Percentiles rank a stretch among this genome's conserved stretches.
Conservation (phyloP, 371 early-diverging fungal genomes). For the Cokeromyces recurvatus region DNA sequence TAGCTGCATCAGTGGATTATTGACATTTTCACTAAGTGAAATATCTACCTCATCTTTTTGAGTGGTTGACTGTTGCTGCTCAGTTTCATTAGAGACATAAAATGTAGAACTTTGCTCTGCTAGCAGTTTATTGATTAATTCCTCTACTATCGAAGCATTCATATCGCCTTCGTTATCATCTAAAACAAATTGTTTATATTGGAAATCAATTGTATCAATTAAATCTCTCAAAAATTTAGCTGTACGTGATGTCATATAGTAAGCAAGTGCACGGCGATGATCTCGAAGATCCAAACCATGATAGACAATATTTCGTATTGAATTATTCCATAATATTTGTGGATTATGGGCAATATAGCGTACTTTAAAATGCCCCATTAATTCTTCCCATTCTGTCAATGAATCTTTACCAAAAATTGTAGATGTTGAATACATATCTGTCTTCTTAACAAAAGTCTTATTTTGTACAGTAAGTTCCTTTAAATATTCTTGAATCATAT, state of each 20-base stretch:
- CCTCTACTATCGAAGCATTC: slow-evolving; percentile 40
- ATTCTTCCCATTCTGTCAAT: slow-evolving; percentile 35
- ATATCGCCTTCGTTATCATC: slow-evolving; percentile 29
- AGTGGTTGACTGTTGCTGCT: slow-evolving; percentile 18
- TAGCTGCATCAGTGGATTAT: slow-evolving; percentile 42
- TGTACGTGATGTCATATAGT: slow-evolving; percentile 47
- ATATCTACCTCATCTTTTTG: slow-evolving; percentile 4
- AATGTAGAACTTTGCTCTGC: slow-evolving; percentile 44
- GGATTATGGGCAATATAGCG: slow-evolving; percentile 50
- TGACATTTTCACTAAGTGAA: slow-evolving; percentile 38
- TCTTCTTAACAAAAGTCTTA: slow-evolving; percentile 14
- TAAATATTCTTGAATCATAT: slow-evolving; percentile 36
- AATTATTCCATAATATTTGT: slow-evolving; percentile 50
- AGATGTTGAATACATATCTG: slow-evolving; percentile 19
- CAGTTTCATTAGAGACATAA: slow-evolving; percentile 48
- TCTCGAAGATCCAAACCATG: slow-evolving; percentile 43
- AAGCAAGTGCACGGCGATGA: slow-evolving; percentile 36
- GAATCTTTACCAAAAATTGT: slow-evolving; percentile 33
- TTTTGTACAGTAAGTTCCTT: slow-evolving; percentile 23
- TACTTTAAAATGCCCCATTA: slow-evolving; percentile 43
- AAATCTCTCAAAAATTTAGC: slow-evolving; percentile 46
- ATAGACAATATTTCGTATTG: slow-evolving; percentile 44
- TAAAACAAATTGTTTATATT: slow-evolving; percentile 10
- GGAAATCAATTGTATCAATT: slow-evolving; percentile 14
- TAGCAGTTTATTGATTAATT: slow-evolving; percentile 50